These are phyloP conservation scores for Chrysoporthe austroafricana DNA, from an alignment of 2,329 filamentous ascomycete species.

Conservation along the genomic window DNA sequence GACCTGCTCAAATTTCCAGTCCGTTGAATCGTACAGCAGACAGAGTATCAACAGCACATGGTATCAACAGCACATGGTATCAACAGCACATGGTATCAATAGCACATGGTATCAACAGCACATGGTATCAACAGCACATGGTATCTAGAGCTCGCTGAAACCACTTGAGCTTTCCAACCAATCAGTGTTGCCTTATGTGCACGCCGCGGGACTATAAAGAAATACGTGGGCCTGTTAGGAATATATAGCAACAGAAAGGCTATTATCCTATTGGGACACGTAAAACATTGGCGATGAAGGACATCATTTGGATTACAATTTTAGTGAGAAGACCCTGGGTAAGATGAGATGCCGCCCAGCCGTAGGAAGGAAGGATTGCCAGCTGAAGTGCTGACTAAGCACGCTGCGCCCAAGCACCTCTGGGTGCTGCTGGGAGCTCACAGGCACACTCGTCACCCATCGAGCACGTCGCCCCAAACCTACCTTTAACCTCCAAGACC, in stretches of 20 bases:
- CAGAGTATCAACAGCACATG: not conserved
- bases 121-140: not conserved
- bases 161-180: not conserved
- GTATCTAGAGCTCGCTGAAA: not conserved
- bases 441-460: constrained; percentile 18
- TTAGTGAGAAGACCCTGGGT: not conserved
- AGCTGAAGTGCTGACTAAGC: constrained; percentile 7
- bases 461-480: constrained; percentile 18
- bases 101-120: too few relatives aligned
- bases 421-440: constrained; percentile 7
- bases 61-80: not conserved
- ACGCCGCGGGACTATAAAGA: too few relatives aligned
- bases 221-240: too few relatives aligned
- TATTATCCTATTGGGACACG: not conserved
- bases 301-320: not conserved
- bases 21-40: too few relatives aligned
- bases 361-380: not conserved
- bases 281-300: not conserved
- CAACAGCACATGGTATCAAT: not conserved
- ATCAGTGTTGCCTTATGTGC: too few relatives aligned
- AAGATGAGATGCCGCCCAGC: not conserved
- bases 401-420: not conserved
- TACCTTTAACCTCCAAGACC: constrained; percentile 14
- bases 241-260: not conserved
- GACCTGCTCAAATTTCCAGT: too few relatives aligned